Evolutionary conservation across 345 rosid genomes (phyloP), one percentile per base, ranked within the genome.

Genomic region (Brassica cretica): DNA sequence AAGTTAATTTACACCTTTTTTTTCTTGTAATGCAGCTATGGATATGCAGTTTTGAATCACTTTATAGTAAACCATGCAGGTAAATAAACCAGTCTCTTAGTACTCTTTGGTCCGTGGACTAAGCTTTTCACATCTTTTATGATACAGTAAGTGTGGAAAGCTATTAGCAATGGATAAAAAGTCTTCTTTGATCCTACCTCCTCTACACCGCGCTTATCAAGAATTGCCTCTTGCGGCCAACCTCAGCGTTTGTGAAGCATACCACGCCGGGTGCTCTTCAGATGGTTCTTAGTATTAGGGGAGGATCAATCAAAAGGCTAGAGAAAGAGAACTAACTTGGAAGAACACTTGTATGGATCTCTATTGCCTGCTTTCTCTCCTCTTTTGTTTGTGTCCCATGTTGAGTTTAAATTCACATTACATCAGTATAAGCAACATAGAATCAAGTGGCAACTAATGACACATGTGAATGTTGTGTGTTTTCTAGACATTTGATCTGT

Each of bases 41-140:
- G 98, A 84, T 92, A 55, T 86, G 94, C 88, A 88, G 88, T 85
- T 91, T 91, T 76, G 91, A 89, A 75, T 87, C 90, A 62, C 64
- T 95, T 9, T 90, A 88, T 75, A 76, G 84, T 72, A 88, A 90
- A 85, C 84, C 82, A 58, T 93, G 96, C 97, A 88, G 90, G 98
- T 91, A 76, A 19, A 41, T 24, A 51, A 33, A 4, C 63, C 62
- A 64, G 41, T 18, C 75, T 70, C 71, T 70, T 33, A 58, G 6
- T 74, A 64, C 66, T 60, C 15, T 19, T 19, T 19, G 21, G 21
- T n/a, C 30, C 10, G 9, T 56, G 33, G 71, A 41, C 7, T 72
- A 61, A 80, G 63, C 21, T 19, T 19, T 19, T 27, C 16, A 16
- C 8, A 10, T 68, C 30, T 64, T 72, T 61, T 68, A 29, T 68